Evolutionary conservation across 2,329 filamentous ascomycete species (phyloP).

Genomic region (Aaosphaeria arxii): DNA sequence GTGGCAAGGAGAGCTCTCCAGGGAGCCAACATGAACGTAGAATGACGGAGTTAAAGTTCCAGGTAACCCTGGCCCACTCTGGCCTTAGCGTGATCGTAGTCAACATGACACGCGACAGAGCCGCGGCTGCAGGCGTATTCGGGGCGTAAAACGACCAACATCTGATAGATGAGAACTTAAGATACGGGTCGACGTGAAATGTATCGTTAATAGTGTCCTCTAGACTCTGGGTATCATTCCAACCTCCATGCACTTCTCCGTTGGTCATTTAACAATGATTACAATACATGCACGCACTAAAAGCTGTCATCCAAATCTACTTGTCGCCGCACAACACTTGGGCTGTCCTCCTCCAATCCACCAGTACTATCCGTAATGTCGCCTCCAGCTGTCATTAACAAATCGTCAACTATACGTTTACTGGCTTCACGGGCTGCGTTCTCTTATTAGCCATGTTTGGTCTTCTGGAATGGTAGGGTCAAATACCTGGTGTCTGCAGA

Average conservation of each 20-base stretch:
- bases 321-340: slow-evolving; percentile 46
- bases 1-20: background rate
- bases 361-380: slow-evolving; percentile 47
- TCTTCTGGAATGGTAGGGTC: background rate
- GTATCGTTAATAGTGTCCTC: too few relatives aligned
- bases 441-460: slow-evolving; percentile 7
- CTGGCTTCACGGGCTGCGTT: slow-evolving; percentile 71
- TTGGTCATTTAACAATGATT: background rate
- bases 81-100: background rate
- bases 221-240: background rate
- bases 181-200: too few relatives aligned
- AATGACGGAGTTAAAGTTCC: slow-evolving; percentile 6
- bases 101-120: background rate
- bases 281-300: slow-evolving; percentile 13
- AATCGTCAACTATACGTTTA: slow-evolving; percentile 75
- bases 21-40: background rate
- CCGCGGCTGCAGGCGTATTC: background rate
- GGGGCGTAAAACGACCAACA: too few relatives aligned
- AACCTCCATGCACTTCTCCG: background rate
- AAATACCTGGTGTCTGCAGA: slow-evolving; percentile 73
- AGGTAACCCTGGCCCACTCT: background rate
- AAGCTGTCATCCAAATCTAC: slow-evolving; percentile 49
- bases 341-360: slow-evolving; percentile 45
- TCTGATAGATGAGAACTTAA: too few relatives aligned
- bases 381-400: slow-evolving; percentile 71